Base-by-base conservation (phyloP, 495 filamentous ascomycete genomes). In the Daldinia childiae region DNA sequence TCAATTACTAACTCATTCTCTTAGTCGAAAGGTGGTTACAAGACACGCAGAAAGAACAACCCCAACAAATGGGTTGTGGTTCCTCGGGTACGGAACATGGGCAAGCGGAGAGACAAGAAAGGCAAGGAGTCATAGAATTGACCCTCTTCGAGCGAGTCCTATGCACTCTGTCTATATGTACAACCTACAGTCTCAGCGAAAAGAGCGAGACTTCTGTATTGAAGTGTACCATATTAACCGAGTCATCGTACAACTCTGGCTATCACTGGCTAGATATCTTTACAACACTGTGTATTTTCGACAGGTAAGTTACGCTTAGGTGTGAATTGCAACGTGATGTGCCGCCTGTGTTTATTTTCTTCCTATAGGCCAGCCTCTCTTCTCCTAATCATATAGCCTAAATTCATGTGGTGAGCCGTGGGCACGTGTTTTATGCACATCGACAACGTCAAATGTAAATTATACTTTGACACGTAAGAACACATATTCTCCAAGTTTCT, bases 1-100 rank as follows among this genome's bases (percentile, higher is more conserved):
- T 59, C 63, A 17, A 54, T 19, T 76, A 59, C 80, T 86, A 57
- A 86, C 77, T 48, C 12, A 62, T 11, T 58, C 76, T 51, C 56
- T 5, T 65, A 94, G 94, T 88, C 95, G 78, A 99, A 99, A 88
- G 91, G 91, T 73, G 95, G 95, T 43, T 98, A 92, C 87, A 99
- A 98, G 86, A 99, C 95, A 59, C 89, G 95, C 66, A 89, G 87
- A 67, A 83, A 77, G 68, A 68, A 85, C 81, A 95, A 94, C 68
- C 76, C 91, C 79, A 94, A 95, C 83, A 92, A 90, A 77, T 92
- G 88, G 77, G 91, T 96, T 58, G 91, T 96, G 51, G 87, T 87
- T 26, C 85, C 90, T 43, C 87, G 93, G 64, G 84, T 85, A 59
- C 88, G 92, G 69, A 94, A 93, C 82, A 90, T 93, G 79, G 92